Conservation (phyloP, 805 yeast genomes). For the Suhomyces sp. region DNA sequence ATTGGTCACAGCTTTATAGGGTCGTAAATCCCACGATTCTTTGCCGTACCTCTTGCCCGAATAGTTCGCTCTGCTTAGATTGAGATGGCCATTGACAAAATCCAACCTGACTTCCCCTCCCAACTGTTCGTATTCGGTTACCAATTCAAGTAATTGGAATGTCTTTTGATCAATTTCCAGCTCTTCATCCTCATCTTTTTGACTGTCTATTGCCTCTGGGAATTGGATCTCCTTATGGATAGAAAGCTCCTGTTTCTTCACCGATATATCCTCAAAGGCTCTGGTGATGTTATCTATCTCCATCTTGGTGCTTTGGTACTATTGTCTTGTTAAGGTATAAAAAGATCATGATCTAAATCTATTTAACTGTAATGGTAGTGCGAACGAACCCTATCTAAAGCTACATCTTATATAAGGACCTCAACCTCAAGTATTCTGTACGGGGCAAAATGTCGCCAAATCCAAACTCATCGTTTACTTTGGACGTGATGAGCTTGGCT, state of each 20-base stretch:
- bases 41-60: constrained; percentile 35
- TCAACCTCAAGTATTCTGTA: constrained; percentile 43
- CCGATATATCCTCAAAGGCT: constrained; percentile 11
- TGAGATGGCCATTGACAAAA: constrained; percentile 37
- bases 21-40: constrained; percentile 42
- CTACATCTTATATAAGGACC: constrained; percentile 36
- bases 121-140: constrained; percentile 33
- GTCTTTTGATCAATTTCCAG: constrained; percentile 8
- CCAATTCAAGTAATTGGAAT: constrained; percentile 23
- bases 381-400: too few species aligned
- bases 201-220: neutral
- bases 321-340: too few species aligned
- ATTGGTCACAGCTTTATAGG: constrained; percentile 24
- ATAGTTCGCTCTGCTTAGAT: constrained; percentile 48
- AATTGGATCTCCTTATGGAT: constrained; percentile 1
- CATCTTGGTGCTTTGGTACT: neutral
- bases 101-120: constrained; percentile 18
- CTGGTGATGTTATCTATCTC: constrained; percentile 4
- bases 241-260: neutral
- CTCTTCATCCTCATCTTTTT: neutral
- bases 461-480: constrained; percentile 29
- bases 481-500: constrained; percentile 43
- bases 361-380: too few species aligned
- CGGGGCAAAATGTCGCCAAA: constrained; percentile 47
- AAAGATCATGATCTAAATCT: too few species aligned